Conservation (phyloP, 495 filamentous ascomycete species). For the Penicillium diatomitis region DNA sequence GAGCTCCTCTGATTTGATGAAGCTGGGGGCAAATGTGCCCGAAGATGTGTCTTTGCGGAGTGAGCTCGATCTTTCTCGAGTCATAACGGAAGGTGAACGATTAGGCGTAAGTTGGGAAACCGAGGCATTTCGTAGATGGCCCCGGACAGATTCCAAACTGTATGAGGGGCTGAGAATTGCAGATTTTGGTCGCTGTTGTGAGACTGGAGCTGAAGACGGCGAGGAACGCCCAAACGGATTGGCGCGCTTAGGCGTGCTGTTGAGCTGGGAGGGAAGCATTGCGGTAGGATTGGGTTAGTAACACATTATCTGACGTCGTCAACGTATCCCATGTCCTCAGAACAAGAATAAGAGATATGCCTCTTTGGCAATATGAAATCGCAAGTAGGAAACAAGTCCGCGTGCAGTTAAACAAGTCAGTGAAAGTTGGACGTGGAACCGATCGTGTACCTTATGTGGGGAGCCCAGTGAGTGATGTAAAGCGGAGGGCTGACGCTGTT, state of each 20-base stretch:
- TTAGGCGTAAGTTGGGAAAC: slow-evolving; percentile 40
- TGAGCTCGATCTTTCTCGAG: slow-evolving; percentile 51
- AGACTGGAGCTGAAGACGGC: slow-evolving; percentile 42
- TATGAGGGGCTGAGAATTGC: slow-evolving; percentile 52
- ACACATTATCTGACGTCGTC: slow-evolving; percentile 21
- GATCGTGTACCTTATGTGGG: slow-evolving; percentile 3
- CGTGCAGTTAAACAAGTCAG: slow-evolving; percentile 4
- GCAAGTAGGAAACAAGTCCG: background rate
- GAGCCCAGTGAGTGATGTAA: slow-evolving; percentile 8
- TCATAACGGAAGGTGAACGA: slow-evolving; percentile 16
- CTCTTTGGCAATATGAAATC: too few relatives aligned
- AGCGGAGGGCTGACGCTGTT: slow-evolving; percentile 24
- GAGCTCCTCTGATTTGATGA: slow-evolving; percentile 79
- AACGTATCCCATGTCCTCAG: slow-evolving; percentile 7
- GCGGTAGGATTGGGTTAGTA: slow-evolving; percentile 17
- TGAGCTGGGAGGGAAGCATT: slow-evolving; percentile 40
- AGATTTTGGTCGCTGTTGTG: slow-evolving; percentile 58
- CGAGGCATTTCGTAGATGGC: slow-evolving; percentile 46
- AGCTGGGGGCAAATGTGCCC: slow-evolving; percentile 87
- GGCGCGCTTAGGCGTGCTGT: slow-evolving; percentile 52
- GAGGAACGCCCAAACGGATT: slow-evolving; percentile 66
- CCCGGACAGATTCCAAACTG: slow-evolving; percentile 27
- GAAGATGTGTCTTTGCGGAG: slow-evolving; percentile 44
- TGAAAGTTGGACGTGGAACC: background rate
- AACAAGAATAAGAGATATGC: too few relatives aligned